Percentiles rank a stretch among this genome's conserved stretches.
These are phyloP conservation scores for Mycena pura DNA, from an alignment of 768 basidiomycete genomes.

Conservation along the genomic window DNA sequence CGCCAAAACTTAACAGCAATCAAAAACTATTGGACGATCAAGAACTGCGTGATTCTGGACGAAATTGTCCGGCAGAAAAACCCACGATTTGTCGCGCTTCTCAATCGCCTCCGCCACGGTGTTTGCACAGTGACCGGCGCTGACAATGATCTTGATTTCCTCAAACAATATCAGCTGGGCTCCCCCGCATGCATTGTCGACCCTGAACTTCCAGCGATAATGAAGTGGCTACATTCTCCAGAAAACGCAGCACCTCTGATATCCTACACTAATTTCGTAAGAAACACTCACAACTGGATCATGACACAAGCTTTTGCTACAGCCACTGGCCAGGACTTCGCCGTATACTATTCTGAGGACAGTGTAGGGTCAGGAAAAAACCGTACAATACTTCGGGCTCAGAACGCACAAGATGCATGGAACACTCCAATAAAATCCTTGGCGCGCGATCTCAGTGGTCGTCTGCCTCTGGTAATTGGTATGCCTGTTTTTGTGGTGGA, in stretches of 20 bases:
- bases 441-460: constrained; percentile 22
- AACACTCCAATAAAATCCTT: constrained; percentile 17
- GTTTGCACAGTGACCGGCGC: constrained; percentile 13
- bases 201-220: neutral
- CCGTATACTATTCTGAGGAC: constrained; percentile 17
- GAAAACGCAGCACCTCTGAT: constrained; percentile 15
- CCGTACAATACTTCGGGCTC: neutral
- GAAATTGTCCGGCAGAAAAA: constrained; percentile 20
- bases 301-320: constrained; percentile 15
- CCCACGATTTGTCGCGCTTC: constrained; percentile 8
- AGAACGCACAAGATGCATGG: constrained; percentile 23
- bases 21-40: constrained; percentile 17
- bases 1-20: constrained; percentile 12
- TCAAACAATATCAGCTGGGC: constrained; percentile 9
- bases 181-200: neutral
- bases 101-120: constrained; percentile 14
- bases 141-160: constrained; percentile 17
- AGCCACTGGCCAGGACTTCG: constrained; percentile 11
- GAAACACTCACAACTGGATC: constrained; percentile 23
- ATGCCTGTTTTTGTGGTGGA: constrained; percentile 27
- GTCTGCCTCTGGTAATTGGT: constrained; percentile 16
- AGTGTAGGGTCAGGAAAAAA: neutral
- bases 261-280: constrained; percentile 19
- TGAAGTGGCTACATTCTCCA: constrained; percentile 9
- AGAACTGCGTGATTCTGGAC: constrained; percentile 19